These are phyloP conservation scores for Tetracladium setigerum DNA, from an alignment of 495 filamentous ascomycete genomes.

Conservation along the genomic window DNA sequence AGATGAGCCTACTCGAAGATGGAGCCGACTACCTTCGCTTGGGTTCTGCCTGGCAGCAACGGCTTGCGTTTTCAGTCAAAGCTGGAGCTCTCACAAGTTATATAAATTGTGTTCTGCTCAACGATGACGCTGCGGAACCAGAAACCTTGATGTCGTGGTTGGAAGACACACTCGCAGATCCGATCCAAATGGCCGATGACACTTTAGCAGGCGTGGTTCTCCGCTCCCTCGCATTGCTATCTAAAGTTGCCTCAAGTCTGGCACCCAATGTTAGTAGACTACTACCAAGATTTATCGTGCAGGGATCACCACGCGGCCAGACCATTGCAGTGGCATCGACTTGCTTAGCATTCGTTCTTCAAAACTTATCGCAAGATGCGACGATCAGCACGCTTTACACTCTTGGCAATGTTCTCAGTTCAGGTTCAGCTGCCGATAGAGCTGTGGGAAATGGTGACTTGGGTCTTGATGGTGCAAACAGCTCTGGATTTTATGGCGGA, in stretches of 20 bases:
- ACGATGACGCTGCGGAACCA: constrained; percentile 70
- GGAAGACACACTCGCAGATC: constrained; percentile 66
- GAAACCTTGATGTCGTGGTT: constrained; percentile 85
- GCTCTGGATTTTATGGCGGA: constrained; percentile 37
- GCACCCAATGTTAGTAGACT: constrained; percentile 74
- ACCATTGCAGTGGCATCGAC: constrained; percentile 69
- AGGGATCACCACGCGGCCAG: constrained; percentile 55
- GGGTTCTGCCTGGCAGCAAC: constrained; percentile 79
- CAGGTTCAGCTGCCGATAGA: constrained; percentile 40
- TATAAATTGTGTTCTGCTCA: constrained; percentile 72
- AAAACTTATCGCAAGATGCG: constrained; percentile 78
- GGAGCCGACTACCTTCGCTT: constrained; percentile 82
- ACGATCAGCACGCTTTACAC: constrained; percentile 93
- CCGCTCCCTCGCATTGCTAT: constrained; percentile 74
- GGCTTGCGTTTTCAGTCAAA: constrained; percentile 78
- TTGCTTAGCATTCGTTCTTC: constrained; percentile 72
- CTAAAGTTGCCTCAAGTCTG: constrained; percentile 59
- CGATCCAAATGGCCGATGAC: constrained; percentile 71
- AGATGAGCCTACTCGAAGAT: constrained; percentile 81
- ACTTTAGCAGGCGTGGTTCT: constrained; percentile 67
- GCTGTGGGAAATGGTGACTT: constrained; percentile 27
- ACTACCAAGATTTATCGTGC: constrained; percentile 75
- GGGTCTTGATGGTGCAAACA: constrained; percentile 19
- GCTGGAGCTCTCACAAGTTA: constrained; percentile 73
- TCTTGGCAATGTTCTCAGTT: constrained; percentile 83